phyloP scores from a whole-genome alignment of 257 asterid species.

The Hygrophila difformis region DNA sequence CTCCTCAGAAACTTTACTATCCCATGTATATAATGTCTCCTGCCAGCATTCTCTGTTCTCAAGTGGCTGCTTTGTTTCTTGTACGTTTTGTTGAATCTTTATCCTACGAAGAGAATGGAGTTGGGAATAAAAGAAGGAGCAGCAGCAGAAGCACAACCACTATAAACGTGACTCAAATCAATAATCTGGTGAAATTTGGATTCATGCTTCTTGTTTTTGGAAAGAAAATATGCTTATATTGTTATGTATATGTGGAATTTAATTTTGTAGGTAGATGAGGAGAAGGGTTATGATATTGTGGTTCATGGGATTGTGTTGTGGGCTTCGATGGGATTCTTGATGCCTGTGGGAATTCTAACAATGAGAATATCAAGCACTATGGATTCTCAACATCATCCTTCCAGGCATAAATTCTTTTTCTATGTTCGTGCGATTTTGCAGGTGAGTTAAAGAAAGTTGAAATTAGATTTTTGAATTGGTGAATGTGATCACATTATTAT shows the following conservation, averaged over 20 bases:
- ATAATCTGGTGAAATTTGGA: too few relatives aligned
- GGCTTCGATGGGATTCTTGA: conserved; percentile 74
- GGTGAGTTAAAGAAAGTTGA: conserved; percentile 25
- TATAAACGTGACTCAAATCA: too few relatives aligned
- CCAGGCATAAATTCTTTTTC: conserved; percentile 41
- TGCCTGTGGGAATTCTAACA: conserved; percentile 64
- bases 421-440: conserved; percentile 56
- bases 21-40: conserved; percentile 3
- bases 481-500: conserved; percentile 19
- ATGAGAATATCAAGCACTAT: conserved; percentile 46
- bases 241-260: too few relatives aligned
- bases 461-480: too few relatives aligned
- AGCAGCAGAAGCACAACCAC: too few relatives aligned
- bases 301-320: conserved; percentile 73
- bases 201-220: too few relatives aligned
- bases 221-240: too few relatives aligned
- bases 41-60: conserved; percentile 11
- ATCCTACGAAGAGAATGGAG: conserved; percentile 14
- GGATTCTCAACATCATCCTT: conserved; percentile 22
- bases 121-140: too few relatives aligned
- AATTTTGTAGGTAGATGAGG: conserved; percentile 36
- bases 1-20: too few relatives aligned
- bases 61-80: conserved; percentile 18
- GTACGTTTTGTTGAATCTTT: conserved; percentile 20
- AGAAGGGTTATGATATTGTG: conserved; percentile 36